Conservation (phyloP, 2,329 filamentous ascomycete genomes). For the Diaporthe citrichinensis region DNA sequence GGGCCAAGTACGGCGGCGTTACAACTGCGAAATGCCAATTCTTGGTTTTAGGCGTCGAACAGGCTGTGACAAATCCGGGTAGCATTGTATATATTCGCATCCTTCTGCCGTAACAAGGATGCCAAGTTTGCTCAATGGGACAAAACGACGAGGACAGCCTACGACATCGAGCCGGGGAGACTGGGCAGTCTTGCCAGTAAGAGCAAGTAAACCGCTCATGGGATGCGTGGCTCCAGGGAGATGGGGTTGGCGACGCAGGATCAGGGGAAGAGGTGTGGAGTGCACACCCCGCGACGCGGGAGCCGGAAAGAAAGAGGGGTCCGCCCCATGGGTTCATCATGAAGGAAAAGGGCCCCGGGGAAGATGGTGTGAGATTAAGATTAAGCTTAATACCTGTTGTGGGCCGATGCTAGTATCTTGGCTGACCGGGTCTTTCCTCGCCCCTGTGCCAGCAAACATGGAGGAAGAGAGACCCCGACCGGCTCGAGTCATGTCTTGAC, state of each 20-base stretch:
- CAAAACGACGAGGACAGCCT: not conserved
- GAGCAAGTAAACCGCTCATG: not conserved
- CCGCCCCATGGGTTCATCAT: not conserved
- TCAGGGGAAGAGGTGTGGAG: not conserved
- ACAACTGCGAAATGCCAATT: not conserved
- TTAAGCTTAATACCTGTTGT: constrained; percentile 8
- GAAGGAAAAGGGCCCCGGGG: not conserved
- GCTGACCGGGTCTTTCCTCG: not conserved
- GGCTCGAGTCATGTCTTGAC: constrained; percentile 17
- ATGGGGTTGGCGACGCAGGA: not conserved
- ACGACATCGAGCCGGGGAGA: not conserved
- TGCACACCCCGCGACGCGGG: not conserved
- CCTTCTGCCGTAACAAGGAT: not conserved
- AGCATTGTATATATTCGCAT: not conserved
- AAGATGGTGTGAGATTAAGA: not conserved
- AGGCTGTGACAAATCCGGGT: not conserved
- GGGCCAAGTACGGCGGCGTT: constrained; percentile 1
- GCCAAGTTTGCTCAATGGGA: not conserved
- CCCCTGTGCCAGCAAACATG: not conserved
- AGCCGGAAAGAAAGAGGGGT: not conserved
- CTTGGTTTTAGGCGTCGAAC: constrained; percentile 8
- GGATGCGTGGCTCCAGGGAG: not conserved
- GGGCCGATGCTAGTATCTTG: constrained; percentile 26
- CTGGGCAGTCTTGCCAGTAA: not conserved
- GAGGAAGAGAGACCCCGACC: not conserved